Evolutionary conservation across 179 eudicot species (phyloP).

Genomic region (Spinacia oleracea): DNA sequence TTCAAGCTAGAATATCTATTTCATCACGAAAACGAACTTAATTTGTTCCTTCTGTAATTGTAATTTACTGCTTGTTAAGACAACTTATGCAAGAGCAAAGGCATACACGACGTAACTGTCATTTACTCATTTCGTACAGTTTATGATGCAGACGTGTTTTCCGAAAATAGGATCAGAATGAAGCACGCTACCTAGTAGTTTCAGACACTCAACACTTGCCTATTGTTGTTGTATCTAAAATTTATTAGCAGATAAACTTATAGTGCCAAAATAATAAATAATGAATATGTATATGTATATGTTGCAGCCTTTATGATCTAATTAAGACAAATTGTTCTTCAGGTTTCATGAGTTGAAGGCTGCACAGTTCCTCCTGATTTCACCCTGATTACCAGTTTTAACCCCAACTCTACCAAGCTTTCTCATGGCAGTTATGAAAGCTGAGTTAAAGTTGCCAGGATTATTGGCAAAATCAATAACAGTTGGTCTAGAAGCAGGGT

Average conservation of each 20-base stretch:
- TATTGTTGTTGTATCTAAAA: neutral
- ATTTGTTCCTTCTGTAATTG: neutral
- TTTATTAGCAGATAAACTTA: neutral
- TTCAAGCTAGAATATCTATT: neutral
- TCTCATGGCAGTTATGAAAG: slow-evolving; percentile 51
- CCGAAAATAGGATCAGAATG: neutral
- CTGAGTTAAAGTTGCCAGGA: slow-evolving; percentile 37
- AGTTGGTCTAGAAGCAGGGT: slow-evolving; percentile 35
- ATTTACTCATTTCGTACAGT: neutral
- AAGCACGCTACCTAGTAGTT: neutral
- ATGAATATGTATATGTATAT: too few species aligned
- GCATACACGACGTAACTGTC: neutral
- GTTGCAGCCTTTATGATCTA: neutral
- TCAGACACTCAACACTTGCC: neutral
- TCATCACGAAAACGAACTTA: neutral
- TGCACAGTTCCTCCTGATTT: slow-evolving; percentile 57
- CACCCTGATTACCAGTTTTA: slow-evolving; percentile 58
- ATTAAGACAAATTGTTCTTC: neutral
- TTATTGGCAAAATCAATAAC: slow-evolving; percentile 53
- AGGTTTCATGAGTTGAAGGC: slow-evolving; percentile 45
- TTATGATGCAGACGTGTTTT: neutral
- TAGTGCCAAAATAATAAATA: neutral
- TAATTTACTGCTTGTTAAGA: neutral
- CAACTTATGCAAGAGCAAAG: neutral
- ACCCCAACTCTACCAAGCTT: slow-evolving; percentile 63